Evolutionary conservation across 495 filamentous ascomycete genomes (phyloP).

Genomic region (Rhizodiscina lignyota): DNA sequence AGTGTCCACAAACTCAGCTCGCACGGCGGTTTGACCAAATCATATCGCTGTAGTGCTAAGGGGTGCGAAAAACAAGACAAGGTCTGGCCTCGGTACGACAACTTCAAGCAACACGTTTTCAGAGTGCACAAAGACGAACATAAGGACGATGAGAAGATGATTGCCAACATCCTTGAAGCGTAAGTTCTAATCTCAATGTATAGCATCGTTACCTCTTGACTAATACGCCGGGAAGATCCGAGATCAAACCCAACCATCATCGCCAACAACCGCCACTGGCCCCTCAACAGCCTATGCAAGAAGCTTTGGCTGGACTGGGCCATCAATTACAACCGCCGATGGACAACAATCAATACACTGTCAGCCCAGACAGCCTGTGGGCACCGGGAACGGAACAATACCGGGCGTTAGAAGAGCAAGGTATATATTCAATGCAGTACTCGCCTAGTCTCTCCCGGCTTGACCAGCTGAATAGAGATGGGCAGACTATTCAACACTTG

Average conservation of each 20-base stretch:
- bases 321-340: neutral
- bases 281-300: neutral
- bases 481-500: too few species aligned
- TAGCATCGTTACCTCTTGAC: conserved; percentile 4
- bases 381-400: too few species aligned
- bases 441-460: too few species aligned
- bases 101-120: conserved; percentile 73
- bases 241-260: neutral
- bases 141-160: conserved; percentile 27
- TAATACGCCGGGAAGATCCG: neutral
- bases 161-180: too few species aligned
- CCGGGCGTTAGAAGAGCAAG: too few species aligned
- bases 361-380: too few species aligned
- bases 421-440: too few species aligned
- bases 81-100: conserved; percentile 76
- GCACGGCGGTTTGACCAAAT: conserved; percentile 27
- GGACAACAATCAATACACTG: too few species aligned
- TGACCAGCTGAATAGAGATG: too few species aligned
- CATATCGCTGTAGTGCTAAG: conserved; percentile 49
- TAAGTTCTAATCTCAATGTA: conserved; percentile 42
- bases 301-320: neutral
- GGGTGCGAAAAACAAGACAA: conserved; percentile 54
- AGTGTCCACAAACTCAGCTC: conserved; percentile 17
- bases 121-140: conserved; percentile 55
- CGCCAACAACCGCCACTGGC: neutral